Evolutionary conservation across 192 early-diverging fungal genomes (phyloP).

Genomic region (Spizellomyces punctatus): DNA sequence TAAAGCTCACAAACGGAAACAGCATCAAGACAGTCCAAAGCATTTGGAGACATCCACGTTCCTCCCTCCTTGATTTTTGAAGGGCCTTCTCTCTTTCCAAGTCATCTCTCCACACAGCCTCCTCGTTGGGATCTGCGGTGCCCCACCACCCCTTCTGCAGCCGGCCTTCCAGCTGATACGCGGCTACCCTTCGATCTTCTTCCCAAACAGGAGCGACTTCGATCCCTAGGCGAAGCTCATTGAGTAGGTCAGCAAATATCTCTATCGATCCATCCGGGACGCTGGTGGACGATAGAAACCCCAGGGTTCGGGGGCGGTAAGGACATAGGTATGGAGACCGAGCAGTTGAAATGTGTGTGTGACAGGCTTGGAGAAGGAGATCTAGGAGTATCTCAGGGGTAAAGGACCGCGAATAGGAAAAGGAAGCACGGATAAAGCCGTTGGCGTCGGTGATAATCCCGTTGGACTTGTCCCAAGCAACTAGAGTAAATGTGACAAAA

Average conservation of each 20-base stretch:
- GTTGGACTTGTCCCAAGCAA: constrained; percentile 1
- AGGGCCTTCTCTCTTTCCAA: background rate
- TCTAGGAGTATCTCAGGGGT: constrained; percentile 26
- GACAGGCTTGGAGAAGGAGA: constrained; percentile 21
- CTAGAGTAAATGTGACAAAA: background rate
- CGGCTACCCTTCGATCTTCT: constrained; percentile 12
- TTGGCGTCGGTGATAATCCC: constrained; percentile 24
- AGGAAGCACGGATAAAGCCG: constrained; percentile 29
- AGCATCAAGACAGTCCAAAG: constrained; percentile 20
- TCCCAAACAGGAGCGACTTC: constrained; percentile 27
- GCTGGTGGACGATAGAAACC: constrained; percentile 6
- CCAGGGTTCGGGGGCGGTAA: constrained; percentile 10
- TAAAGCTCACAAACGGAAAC: constrained; percentile 9
- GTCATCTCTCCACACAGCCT: constrained; percentile 7
- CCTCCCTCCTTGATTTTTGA: background rate
- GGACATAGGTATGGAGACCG: constrained; percentile 19
- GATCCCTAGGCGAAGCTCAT: constrained; percentile 14
- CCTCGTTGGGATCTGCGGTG: constrained; percentile 12
- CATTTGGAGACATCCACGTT: background rate
- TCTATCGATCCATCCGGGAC: constrained; percentile 18
- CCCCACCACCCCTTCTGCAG: constrained; percentile 20
- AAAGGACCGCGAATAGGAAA: constrained; percentile 1
- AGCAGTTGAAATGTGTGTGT: constrained; percentile 7
- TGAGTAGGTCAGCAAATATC: constrained; percentile 13
- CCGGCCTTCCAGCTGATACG: background rate